A percentile compares a stretch with the other conserved stretches of the same genome.
phyloP scores from a whole-genome alignment of 768 basidiomycete species.

The Amanita muscaria region DNA sequence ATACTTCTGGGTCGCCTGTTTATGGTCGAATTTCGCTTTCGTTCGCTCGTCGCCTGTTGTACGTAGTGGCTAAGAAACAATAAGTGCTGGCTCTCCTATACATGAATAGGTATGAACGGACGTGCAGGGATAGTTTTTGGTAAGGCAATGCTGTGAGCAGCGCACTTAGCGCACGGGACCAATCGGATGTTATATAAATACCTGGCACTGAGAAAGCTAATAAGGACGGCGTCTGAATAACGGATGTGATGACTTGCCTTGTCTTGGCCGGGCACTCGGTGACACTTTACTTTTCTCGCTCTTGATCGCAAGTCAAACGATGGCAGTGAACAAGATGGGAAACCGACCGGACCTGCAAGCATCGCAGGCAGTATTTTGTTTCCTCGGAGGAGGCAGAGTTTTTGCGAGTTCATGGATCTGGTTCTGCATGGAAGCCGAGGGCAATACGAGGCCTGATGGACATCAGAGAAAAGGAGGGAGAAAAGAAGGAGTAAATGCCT shows the following conservation, averaged over 20 bases:
- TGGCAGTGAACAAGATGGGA: conserved; percentile 1
- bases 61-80: conserved; percentile 52
- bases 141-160: conserved; percentile 59
- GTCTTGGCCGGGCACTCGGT: conserved; percentile 72
- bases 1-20: conserved; percentile 60
- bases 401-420: conserved; percentile 78
- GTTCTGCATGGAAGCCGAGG: conserved; percentile 63
- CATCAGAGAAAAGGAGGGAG: conserved; percentile 9
- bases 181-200: conserved; percentile 20
- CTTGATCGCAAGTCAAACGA: conserved; percentile 28
- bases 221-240: conserved; percentile 7
- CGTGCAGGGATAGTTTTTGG: conserved; percentile 92
- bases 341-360: conserved; percentile 60
- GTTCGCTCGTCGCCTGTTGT: conserved; percentile 79
- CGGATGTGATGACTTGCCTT: conserved; percentile 42
- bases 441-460: conserved; percentile 47
- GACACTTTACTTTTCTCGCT: conserved; percentile 84
- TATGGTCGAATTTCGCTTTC: conserved; percentile 55
- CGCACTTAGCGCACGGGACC: conserved; percentile 12
- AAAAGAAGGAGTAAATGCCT: conserved; percentile 21
- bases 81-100: conserved; percentile 3
- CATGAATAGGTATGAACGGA: conserved; percentile 31
- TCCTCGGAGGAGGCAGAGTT: conserved; percentile 74
- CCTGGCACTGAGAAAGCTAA: conserved; percentile 49
- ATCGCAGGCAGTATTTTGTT: conserved; percentile 92